These are phyloP conservation scores for Cladophialophora carrionii DNA, from an alignment of 2,329 filamentous ascomycete genomes.

Conservation along the genomic window DNA sequence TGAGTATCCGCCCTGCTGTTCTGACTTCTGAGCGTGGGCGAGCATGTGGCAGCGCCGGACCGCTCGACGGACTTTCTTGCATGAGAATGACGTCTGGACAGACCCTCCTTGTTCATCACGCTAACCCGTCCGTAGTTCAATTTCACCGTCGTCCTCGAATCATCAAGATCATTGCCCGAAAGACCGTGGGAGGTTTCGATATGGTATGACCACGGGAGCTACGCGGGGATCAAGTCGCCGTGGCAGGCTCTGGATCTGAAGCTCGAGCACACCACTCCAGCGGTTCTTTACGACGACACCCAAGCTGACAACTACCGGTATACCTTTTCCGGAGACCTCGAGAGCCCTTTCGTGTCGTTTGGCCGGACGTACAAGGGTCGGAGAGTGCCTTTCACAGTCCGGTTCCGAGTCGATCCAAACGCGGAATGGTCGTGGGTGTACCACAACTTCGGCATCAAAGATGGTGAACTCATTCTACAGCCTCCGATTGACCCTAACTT, in stretches of 20 bases:
- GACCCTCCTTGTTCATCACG: constrained; percentile 5
- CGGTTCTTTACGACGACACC: constrained; percentile 38
- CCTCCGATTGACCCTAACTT: constrained; percentile 36
- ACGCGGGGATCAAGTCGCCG: constrained; percentile 40
- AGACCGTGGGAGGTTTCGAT: constrained; percentile 72
- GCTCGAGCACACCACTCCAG: constrained; percentile 39
- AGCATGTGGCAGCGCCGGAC: background rate
- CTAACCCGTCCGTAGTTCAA: constrained; percentile 46
- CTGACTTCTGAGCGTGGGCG: background rate
- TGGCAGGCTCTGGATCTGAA: constrained; percentile 64
- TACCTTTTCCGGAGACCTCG: constrained; percentile 39
- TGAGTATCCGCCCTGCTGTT: constrained; percentile 38
- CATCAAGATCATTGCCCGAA: constrained; percentile 58
- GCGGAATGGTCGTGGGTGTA: constrained; percentile 52
- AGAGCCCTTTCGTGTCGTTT: constrained; percentile 31
- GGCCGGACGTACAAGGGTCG: constrained; percentile 36
- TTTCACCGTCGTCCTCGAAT: constrained; percentile 73
- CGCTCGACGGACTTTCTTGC: background rate
- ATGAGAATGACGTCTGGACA: constrained; percentile 20
- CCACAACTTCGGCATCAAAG: constrained; percentile 45
- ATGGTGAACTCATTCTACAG: constrained; percentile 50
- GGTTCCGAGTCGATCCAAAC: constrained; percentile 47
- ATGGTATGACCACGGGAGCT: constrained; percentile 70
- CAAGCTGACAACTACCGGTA: constrained; percentile 42
- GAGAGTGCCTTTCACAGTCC: constrained; percentile 48